Evolutionary conservation across 352 stramenopile species (phyloP), one percentile per base, ranked within the genome.

Genomic region (Pythium monospermum): DNA sequence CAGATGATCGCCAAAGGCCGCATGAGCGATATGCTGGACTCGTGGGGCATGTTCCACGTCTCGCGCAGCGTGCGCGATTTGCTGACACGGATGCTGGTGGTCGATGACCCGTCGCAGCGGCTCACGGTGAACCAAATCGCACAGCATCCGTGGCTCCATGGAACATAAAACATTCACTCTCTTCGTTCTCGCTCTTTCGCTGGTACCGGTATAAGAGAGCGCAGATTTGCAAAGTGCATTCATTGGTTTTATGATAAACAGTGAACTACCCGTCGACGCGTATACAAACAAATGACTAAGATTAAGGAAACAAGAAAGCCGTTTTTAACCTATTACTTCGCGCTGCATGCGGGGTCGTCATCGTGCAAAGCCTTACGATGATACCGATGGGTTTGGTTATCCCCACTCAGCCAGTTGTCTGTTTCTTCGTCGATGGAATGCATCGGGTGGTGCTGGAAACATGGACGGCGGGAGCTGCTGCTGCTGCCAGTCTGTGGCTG

Each of bases 11-110:
- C 82, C 19, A 67, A 76, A 23, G 82, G 82, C 19, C 71, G 81
- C 37, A 64, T 93, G 69, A 74, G 69, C 61, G 82, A 93, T 32
- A 93, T 93, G 82, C 73, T 93, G 47, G 82, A 91, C 61, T 91
- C 79, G 21, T 93, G 82, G 82, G 82, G 82, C 11, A 91, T 93
- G 79, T 71, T 78, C 58, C 79, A 91, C 59, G 68, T 93, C 19
- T 89, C 76, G 5, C 41, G 65, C 26, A 78, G 73, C 33, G 82
- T 88, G 19, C 79, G 82, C 45, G 80, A 93, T 44, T 62, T 93
- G 39, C 57, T 93, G 52, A 75, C 68, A 37, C 71, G 80, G 58
- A 87, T 93, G 75, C 76, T 93, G 37, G 68, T 93, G 25, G 82
- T 93, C n/a, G 76, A 91, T 49, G 76, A 93, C 44, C 82, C 82